Conservation (phyloP, 768 basidiomycete genomes). For the Mycena rebaudengoi region DNA sequence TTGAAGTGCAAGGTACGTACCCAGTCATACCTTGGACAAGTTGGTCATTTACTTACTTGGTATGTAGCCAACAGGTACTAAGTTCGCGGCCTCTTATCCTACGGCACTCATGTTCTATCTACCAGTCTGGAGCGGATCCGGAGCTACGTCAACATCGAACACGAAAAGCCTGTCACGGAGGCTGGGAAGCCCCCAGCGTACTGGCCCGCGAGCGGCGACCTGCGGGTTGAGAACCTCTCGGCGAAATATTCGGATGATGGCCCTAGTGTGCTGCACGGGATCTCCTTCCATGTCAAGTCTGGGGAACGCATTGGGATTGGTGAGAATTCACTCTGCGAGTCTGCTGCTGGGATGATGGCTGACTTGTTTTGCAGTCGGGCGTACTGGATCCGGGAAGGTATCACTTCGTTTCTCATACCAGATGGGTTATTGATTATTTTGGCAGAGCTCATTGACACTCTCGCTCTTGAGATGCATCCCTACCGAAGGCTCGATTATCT, state of each 20-base stretch:
- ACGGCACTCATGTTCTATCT: not conserved
- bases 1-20: too few relatives aligned
- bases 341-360: too few relatives aligned
- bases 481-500: conserved; percentile 39
- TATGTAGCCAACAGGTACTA: too few relatives aligned
- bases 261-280: conserved; percentile 60
- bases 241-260: conserved; percentile 63
- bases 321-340: too few relatives aligned
- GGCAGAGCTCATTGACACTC: conserved; percentile 65
- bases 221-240: conserved; percentile 60
- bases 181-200: conserved; percentile 64
- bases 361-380: conserved; percentile 40
- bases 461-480: conserved; percentile 57
- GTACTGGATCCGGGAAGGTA: conserved; percentile 58
- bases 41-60: too few relatives aligned
- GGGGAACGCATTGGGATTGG: conserved; percentile 65
- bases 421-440: not conserved
- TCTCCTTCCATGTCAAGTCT: conserved; percentile 59
- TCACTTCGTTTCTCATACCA: not conserved
- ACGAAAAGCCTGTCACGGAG: conserved; percentile 53
- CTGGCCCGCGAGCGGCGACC: conserved; percentile 69
- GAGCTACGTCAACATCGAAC: conserved; percentile 65
- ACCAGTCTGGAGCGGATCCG: conserved; percentile 74
- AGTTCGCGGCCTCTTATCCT: not conserved
- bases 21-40: too few relatives aligned